Evolutionary conservation across 108 stramenopile genomes (phyloP), one percentile per base, ranked within the genome.

Genomic region (Mayamaea pseudoterrestris): DNA sequence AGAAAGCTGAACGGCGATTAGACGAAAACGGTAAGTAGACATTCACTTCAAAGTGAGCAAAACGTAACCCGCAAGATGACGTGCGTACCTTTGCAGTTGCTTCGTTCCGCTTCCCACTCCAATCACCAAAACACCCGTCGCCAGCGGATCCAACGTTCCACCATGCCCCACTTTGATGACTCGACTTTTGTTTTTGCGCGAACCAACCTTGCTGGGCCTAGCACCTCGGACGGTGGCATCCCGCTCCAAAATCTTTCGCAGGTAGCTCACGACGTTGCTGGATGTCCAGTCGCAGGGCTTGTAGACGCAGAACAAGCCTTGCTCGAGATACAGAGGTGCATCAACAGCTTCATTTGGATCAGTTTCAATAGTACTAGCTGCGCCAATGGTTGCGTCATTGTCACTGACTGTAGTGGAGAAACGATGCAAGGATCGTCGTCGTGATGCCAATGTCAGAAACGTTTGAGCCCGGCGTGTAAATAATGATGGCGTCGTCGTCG

Each of bases 141-240:
- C 96, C 25, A 94, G 42, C 13, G 96, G 96, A 69, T 97, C 96
- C 27, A 97, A 66, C 0, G 96, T 97, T 3, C 96, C 96, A 8
- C 96, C 96, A 55, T 95, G 93, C 2, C 95, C 93, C 1, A 94
- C 91, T 50, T 84, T 86, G 2, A 96, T 53, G 12, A 28, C 53
- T 41, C 63, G 56, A 11, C 31, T 50, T 29, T 65, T 58, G 31
- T 55, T 65, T 5, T 58, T 30, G 16, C 53, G 32, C 13, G 50
- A 47, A 13, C 45, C 28, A 30, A 50, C 41, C 11, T 47, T 57
- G 13, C 27, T 52, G 12, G 43, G 50, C 13, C 31, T 55, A 20
- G 69, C 75, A 21, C 71, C 71, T 24, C 85, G 71, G 41, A 61
- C 42, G 35, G 64, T 59, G 0, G 83, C 82, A 47, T 87, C 88